These are phyloP conservation scores for Pezicula radicicola DNA, from an alignment of 2,329 filamentous ascomycete genomes.

Conservation along the genomic window DNA sequence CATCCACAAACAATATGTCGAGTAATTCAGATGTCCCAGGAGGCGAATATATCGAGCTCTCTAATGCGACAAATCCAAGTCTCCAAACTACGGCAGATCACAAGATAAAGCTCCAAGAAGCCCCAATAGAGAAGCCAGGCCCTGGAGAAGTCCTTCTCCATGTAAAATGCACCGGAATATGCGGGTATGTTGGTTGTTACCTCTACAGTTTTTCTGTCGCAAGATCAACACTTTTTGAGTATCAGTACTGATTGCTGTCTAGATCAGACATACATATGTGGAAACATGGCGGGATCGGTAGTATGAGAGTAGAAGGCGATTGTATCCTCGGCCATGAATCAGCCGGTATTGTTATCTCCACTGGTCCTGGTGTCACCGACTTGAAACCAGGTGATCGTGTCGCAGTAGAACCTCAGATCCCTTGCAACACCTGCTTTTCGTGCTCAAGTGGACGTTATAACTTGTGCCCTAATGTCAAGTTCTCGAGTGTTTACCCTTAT, in stretches of 20 bases:
- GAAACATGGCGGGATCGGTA: slow-evolving; percentile 62
- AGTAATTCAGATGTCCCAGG: too few species aligned
- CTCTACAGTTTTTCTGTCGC: background rate
- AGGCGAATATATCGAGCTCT: too few species aligned
- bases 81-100: slow-evolving; percentile 60
- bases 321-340: slow-evolving; percentile 66
- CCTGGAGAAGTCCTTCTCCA: slow-evolving; percentile 56
- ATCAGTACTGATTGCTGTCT: background rate
- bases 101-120: slow-evolving; percentile 51
- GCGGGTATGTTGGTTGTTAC: slow-evolving; percentile 42
- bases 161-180: slow-evolving; percentile 61
- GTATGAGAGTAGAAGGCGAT: slow-evolving; percentile 58
- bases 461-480: slow-evolving; percentile 59
- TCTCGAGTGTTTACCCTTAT: slow-evolving; percentile 60
- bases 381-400: slow-evolving; percentile 58
- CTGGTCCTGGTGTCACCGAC: slow-evolving; percentile 50
- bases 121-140: slow-evolving; percentile 50
- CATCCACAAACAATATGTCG: too few species aligned
- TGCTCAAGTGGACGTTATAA: slow-evolving; percentile 61
- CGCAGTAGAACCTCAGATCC: slow-evolving; percentile 63
- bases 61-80: slow-evolving; percentile 42
- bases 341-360: slow-evolving; percentile 55
- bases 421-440: slow-evolving; percentile 58
- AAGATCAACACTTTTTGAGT: background rate
- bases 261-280: slow-evolving; percentile 69